phyloP scores from a whole-genome alignment of 73 alveolate species.

The Breviolum minutum region DNA sequence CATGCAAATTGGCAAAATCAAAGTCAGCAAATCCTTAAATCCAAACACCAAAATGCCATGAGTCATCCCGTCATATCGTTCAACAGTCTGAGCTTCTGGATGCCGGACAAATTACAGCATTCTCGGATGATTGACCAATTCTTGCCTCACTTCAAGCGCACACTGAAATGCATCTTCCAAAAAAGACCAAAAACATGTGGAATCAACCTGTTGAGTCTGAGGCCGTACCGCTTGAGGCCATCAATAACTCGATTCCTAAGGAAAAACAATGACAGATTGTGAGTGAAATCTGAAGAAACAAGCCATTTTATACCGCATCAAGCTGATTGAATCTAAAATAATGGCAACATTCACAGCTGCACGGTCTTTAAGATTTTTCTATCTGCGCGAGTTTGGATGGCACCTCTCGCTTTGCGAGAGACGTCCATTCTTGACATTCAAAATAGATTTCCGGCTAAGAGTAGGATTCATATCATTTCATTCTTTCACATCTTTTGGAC shows the following conservation, averaged over 20 bases:
- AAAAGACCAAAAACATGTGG: neutral
- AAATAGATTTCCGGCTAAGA: neutral
- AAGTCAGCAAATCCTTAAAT: too few species aligned
- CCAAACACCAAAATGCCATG: too few species aligned
- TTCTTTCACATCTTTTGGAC: too few species aligned
- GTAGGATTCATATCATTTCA: too few species aligned
- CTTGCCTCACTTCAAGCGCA: neutral
- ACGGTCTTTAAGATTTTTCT: too few species aligned
- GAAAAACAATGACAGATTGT: neutral
- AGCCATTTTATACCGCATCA: neutral
- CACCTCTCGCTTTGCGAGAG: constrained; percentile 30
- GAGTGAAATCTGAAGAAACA: neutral
- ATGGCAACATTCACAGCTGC: neutral
- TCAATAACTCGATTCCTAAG: constrained; percentile 34
- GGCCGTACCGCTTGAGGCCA: constrained; percentile 41
- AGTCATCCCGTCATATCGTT: too few species aligned
- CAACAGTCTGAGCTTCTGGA: too few species aligned
- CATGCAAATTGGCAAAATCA: too few species aligned
- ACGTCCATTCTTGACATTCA: neutral
- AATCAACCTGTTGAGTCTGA: neutral
- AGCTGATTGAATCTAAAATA: neutral
- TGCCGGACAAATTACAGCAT: too few species aligned
- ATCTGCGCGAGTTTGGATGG: too few species aligned
- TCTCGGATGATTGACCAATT: neutral
- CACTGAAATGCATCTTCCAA: neutral